Evolutionary conservation across 176 grass and related monocot genomes (phyloP).

Genomic region (Zea luxurians): DNA sequence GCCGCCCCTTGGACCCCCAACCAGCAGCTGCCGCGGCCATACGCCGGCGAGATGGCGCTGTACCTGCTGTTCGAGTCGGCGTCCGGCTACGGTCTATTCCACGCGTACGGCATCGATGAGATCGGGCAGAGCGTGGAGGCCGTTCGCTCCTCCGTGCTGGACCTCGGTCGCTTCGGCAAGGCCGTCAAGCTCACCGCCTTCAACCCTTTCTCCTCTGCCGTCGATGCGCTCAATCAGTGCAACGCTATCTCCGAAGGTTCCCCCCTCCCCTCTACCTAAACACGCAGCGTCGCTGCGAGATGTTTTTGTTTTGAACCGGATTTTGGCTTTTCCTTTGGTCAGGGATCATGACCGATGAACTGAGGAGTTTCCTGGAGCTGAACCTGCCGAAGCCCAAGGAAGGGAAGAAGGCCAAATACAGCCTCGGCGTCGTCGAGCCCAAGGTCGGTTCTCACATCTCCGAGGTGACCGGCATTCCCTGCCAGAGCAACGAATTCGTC

Average conservation of each 20-base stretch:
- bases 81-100: conserved; percentile 68
- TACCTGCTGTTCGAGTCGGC: conserved; percentile 83
- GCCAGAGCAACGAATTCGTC: conserved; percentile 75
- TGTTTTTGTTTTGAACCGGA: neutral
- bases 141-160: conserved; percentile 53
- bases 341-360: conserved; percentile 77
- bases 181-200: conserved; percentile 74
- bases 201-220: conserved; percentile 65
- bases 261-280: neutral
- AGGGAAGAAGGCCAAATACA: conserved; percentile 75
- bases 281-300: too few relatives aligned
- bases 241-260: conserved; percentile 80
- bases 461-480: conserved; percentile 68
- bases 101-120: conserved; percentile 67
- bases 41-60: conserved; percentile 50
- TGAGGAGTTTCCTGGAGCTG: conserved; percentile 77
- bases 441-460: conserved; percentile 81
- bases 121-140: conserved; percentile 73
- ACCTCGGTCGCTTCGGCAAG: conserved; percentile 74
- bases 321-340: neutral
- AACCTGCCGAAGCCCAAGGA: conserved; percentile 72
- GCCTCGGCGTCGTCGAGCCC: conserved; percentile 59
- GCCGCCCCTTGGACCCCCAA: too few relatives aligned
- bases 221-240: conserved; percentile 74
- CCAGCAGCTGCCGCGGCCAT: too few relatives aligned